Evolutionary conservation across 768 basidiomycete species (phyloP).

Genomic region (Pleurotus djamor): DNA sequence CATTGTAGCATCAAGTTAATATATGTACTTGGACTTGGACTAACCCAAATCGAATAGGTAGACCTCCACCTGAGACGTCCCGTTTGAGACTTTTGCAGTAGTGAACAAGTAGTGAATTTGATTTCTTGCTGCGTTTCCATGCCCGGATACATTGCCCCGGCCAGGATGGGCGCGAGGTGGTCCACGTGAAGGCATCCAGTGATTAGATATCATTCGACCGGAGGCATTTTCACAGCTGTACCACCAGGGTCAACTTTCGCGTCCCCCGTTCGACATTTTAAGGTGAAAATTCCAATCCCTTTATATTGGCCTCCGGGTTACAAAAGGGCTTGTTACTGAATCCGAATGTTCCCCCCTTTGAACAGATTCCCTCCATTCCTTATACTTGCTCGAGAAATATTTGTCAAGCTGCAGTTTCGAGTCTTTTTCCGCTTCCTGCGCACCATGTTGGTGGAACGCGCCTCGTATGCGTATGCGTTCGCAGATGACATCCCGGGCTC

Average conservation of each 20-base stretch:
- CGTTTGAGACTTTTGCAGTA: not conserved
- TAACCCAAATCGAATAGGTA: no score
- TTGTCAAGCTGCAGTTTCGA: slow-evolving; percentile 6
- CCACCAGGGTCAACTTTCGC: not conserved
- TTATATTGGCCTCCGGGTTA: slow-evolving; percentile 5
- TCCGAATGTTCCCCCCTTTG: not conserved
- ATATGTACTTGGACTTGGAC: no score
- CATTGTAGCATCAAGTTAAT: not conserved
- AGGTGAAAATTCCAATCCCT: not conserved
- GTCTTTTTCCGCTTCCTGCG: slow-evolving; percentile 15
- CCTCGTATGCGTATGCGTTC: slow-evolving; percentile 43
- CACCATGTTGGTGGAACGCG: slow-evolving; percentile 36
- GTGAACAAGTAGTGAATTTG: no score
- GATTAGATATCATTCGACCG: slow-evolving; percentile 4
- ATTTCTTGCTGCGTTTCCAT: not conserved
- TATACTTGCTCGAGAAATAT: not conserved
- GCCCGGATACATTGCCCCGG: slow-evolving; percentile 1
- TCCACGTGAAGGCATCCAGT: slow-evolving; percentile 2
- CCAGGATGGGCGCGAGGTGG: not conserved
- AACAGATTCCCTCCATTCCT: not conserved
- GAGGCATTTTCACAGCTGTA: slow-evolving; percentile 5
- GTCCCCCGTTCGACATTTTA: not conserved
- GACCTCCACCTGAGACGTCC: not conserved
- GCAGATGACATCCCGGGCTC: slow-evolving; percentile 62
- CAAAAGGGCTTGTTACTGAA: not conserved